phyloP scores from a whole-genome alignment of 129 eudicot species.

The Logfia minima region DNA sequence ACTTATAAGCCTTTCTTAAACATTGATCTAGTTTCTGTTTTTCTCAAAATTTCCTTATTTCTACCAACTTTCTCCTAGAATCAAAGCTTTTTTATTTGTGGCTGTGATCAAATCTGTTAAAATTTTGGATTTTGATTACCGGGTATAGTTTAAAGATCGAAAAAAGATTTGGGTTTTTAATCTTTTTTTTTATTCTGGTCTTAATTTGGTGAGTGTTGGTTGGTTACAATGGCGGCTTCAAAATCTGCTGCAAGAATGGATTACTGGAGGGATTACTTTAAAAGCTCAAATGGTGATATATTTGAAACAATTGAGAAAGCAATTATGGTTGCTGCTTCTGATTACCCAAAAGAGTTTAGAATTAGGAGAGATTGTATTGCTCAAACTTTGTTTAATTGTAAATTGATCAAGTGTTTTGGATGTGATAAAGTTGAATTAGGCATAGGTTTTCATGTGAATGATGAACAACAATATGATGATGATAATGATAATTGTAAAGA shows the following conservation, averaged over 20 bases:
- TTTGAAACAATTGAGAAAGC: slow-evolving; percentile 72
- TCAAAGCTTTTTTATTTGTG: slow-evolving; percentile 29
- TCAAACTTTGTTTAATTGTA: slow-evolving; percentile 62
- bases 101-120: not conserved
- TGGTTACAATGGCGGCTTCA: slow-evolving; percentile 37
- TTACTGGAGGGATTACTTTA: slow-evolving; percentile 78
- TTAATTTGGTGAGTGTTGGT: slow-evolving; percentile 12
- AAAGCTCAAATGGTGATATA: slow-evolving; percentile 56
- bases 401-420: slow-evolving; percentile 54
- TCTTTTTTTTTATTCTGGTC: slow-evolving; percentile 38
- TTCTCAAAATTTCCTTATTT: not conserved
- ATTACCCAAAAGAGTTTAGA: slow-evolving; percentile 72
- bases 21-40: not conserved
- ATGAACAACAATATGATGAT: slow-evolving; percentile 33
- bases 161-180: slow-evolving; percentile 4
- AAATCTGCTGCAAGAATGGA: slow-evolving; percentile 47
- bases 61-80: not conserved
- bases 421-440: slow-evolving; percentile 57
- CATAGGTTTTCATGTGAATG: slow-evolving; percentile 33
- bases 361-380: slow-evolving; percentile 69
- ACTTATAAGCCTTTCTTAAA: not conserved
- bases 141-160: slow-evolving; percentile 5
- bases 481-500: slow-evolving; percentile 30
- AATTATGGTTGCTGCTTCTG: slow-evolving; percentile 81
- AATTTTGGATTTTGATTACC: slow-evolving; percentile 10